These are phyloP conservation scores for Saccharomyces uvarum DNA, from an alignment of 1,139 yeast genomes.

Conservation along the genomic window DNA sequence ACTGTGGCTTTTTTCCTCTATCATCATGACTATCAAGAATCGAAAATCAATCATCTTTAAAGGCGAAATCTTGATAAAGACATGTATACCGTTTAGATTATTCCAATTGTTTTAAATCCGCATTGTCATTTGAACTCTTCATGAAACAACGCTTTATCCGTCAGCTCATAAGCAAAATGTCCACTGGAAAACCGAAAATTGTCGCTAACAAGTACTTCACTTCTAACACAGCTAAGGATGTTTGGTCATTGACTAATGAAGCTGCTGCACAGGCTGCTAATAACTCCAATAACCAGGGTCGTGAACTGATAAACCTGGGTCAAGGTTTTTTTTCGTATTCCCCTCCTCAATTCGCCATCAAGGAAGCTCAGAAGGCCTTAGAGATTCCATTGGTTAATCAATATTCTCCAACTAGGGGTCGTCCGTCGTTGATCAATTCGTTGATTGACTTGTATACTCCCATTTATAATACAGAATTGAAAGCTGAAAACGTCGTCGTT, in stretches of 20 bases:
- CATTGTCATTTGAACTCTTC: not conserved
- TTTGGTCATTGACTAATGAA: slow-evolving; percentile 91
- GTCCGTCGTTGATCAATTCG: slow-evolving; percentile 63
- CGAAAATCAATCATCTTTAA: not conserved
- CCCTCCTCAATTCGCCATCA: slow-evolving; percentile 83
- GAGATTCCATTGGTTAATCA: slow-evolving; percentile 71
- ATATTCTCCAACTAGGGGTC: slow-evolving; percentile 87
- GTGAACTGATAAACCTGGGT: slow-evolving; percentile 78
- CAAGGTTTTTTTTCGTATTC: slow-evolving; percentile 95
- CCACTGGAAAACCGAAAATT: slow-evolving; percentile 10
- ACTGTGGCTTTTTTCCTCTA: not conserved
- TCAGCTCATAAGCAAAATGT: not conserved
- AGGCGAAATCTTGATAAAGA: not conserved
- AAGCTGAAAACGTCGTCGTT: slow-evolving; percentile 44
- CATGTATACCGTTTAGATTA: not conserved
- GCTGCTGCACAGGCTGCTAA: slow-evolving; percentile 77
- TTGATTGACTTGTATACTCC: slow-evolving; percentile 65
- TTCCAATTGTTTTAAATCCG: not conserved
- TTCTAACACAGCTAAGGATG: slow-evolving; percentile 56
- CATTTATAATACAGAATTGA: slow-evolving; percentile 49
- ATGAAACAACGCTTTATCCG: not conserved
- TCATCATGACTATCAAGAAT: not conserved
- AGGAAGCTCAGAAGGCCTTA: slow-evolving; percentile 74
- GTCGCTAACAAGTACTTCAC: slow-evolving; percentile 54
- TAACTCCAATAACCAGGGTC: slow-evolving; percentile 46